A percentile compares a stretch with the other conserved stretches of the same genome.
These are phyloP conservation scores for Barnettozyma siamensis DNA, from an alignment of 805 yeast genomes.

Conservation along the genomic window DNA sequence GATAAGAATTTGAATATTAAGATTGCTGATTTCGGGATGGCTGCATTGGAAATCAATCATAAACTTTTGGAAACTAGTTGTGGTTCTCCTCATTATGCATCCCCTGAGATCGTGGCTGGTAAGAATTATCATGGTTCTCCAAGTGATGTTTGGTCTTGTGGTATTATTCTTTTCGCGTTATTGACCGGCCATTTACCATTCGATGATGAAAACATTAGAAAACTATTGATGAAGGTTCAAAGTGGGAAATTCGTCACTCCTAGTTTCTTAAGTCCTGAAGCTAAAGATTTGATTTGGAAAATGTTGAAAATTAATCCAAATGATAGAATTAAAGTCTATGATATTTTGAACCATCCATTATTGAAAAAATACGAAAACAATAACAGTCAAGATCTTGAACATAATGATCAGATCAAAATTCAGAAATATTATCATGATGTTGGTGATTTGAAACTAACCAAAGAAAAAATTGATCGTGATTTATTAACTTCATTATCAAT, in stretches of 20 bases:
- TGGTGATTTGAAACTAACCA: constrained; percentile 32
- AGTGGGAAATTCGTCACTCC: constrained; percentile 86
- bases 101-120: constrained; percentile 97
- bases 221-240: constrained; percentile 83
- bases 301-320: constrained; percentile 83
- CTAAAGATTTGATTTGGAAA: constrained; percentile 73
- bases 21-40: constrained; percentile 99
- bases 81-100: constrained; percentile 98
- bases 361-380: constrained; percentile 60
- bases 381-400: constrained; percentile 28
- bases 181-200: constrained; percentile 94
- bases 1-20: constrained; percentile 86
- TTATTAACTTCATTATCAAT: constrained; percentile 72
- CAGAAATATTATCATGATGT: constrained; percentile 34
- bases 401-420: constrained; percentile 25
- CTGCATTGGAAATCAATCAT: constrained; percentile 83
- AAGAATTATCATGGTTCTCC: constrained; percentile 94
- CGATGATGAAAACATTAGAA: constrained; percentile 92
- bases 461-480: constrained; percentile 53
- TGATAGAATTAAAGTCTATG: constrained; percentile 71
- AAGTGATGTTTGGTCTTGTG: constrained; percentile 97
- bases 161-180: constrained; percentile 88
- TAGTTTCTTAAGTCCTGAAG: constrained; percentile 69
- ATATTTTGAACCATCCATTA: constrained; percentile 76
- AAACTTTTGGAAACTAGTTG: constrained; percentile 88